Percentiles rank a stretch among this genome's conserved stretches.
phyloP scores from a whole-genome alignment of 768 basidiomycete genomes.

The Dictyophora rubrovolvata region DNA sequence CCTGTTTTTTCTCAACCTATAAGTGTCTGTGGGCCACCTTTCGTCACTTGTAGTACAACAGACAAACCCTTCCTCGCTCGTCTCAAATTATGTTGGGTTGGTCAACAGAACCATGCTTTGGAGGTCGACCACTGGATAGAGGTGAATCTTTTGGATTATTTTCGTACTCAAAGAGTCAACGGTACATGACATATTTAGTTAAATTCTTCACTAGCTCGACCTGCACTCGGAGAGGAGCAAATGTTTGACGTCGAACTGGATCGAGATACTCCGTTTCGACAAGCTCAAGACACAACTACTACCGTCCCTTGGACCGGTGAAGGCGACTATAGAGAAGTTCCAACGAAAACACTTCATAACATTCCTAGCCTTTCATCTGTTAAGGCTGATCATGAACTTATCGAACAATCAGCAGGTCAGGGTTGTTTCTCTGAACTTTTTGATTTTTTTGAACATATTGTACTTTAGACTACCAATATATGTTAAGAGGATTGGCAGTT shows the following conservation, averaged over 20 bases:
- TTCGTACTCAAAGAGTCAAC: neutral
- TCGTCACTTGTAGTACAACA: constrained; percentile 30
- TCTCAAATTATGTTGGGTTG: constrained; percentile 31
- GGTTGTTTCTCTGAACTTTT: neutral
- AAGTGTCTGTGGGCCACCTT: constrained; percentile 28
- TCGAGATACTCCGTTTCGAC: constrained; percentile 30
- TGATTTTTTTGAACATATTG: neutral
- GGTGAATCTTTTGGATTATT: constrained; percentile 20
- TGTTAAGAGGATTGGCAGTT: constrained; percentile 27
- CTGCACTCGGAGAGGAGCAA: constrained; percentile 39
- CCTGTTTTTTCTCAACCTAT: constrained; percentile 25
- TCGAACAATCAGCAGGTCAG: constrained; percentile 2
- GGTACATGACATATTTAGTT: constrained; percentile 27
- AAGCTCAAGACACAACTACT: constrained; percentile 13
- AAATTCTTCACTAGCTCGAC: constrained; percentile 23
- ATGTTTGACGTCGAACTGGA: constrained; percentile 41
- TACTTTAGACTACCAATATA: constrained; percentile 23
- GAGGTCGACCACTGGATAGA: constrained; percentile 46
- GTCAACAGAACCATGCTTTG: constrained; percentile 29
- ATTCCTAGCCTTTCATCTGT: neutral
- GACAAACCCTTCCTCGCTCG: constrained; percentile 37
- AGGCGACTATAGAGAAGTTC: constrained; percentile 2
- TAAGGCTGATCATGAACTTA: neutral
- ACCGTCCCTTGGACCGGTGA: constrained; percentile 14
- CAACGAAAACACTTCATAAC: neutral